Evolutionary conservation across 2,329 filamentous ascomycete genomes (phyloP).

Genomic region (Fusarium floridanum): DNA sequence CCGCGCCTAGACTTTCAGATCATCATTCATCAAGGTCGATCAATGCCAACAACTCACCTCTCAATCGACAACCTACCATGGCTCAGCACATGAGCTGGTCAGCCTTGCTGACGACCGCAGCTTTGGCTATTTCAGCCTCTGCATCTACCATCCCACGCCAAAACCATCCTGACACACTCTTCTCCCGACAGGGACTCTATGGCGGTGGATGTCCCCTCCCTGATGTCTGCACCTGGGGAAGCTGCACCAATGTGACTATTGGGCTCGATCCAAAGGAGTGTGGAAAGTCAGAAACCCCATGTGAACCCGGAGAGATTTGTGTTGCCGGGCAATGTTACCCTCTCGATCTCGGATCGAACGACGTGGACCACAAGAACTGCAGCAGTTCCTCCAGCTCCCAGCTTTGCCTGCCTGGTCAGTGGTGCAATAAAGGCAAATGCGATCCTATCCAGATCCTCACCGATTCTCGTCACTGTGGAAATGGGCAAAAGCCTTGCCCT

Average conservation of each 20-base stretch:
- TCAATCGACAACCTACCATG: conserved; percentile 15
- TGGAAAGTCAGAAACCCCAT: conserved; percentile 24
- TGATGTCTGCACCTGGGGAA: conserved; percentile 32
- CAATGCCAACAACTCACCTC: conserved; percentile 21
- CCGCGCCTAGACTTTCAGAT: conserved; percentile 2
- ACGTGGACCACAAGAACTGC: conserved; percentile 5
- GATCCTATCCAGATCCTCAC: conserved; percentile 24
- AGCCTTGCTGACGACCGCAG: conserved; percentile 8
- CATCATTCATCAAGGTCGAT: conserved; percentile 9
- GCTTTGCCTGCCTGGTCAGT: conserved; percentile 26
- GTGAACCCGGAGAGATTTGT: conserved; percentile 33
- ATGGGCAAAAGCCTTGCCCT: neutral
- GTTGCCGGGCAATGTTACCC: conserved; percentile 29
- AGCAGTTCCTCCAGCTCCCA: neutral
- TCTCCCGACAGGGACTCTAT: conserved; percentile 23
- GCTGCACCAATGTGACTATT: conserved; percentile 33
- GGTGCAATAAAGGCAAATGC: conserved; percentile 33
- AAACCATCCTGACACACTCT: neutral
- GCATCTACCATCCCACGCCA: conserved; percentile 2
- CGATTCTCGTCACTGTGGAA: conserved; percentile 29
- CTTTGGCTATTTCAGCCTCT: conserved; percentile 1
- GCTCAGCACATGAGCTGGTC: conserved; percentile 20
- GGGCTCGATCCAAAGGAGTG: conserved; percentile 30
- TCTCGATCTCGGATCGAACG: conserved; percentile 16
- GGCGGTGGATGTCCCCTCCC: conserved; percentile 33